phyloP scores from a whole-genome alignment of 306 rosid genomes.

The Acacia melanoxylon region DNA sequence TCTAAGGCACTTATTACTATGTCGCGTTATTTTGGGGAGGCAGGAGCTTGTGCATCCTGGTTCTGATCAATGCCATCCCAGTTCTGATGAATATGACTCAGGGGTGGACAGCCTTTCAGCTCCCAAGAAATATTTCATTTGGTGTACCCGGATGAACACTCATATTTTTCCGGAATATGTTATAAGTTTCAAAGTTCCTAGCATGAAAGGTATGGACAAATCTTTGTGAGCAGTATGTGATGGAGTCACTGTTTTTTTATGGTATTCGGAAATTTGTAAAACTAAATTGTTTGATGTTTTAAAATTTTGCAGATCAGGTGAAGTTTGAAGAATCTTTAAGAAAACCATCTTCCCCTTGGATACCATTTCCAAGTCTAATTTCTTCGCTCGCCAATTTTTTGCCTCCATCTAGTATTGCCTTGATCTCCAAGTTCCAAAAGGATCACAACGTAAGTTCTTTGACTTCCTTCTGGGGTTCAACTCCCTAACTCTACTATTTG shows the following conservation, averaged over 20 bases:
- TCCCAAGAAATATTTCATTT: constrained; percentile 65
- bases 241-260: not conserved
- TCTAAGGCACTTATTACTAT: constrained; percentile 64
- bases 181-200: constrained; percentile 61
- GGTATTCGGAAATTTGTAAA: not conserved
- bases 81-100: constrained; percentile 67
- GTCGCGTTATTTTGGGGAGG: constrained; percentile 85
- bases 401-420: constrained; percentile 43
- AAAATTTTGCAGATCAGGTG: constrained; percentile 38
- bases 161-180: constrained; percentile 74
- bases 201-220: constrained; percentile 41
- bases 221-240: not conserved
- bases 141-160: constrained; percentile 74
- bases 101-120: constrained; percentile 57
- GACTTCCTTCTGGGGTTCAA: constrained; percentile 9
- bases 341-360: constrained; percentile 81
- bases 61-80: constrained; percentile 55
- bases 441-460: constrained; percentile 53
- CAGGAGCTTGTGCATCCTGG: constrained; percentile 57
- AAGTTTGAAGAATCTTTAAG: constrained; percentile 39
- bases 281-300: not conserved
- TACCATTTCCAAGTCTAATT: constrained; percentile 68
- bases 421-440: constrained; percentile 55
- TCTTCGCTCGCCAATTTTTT: constrained; percentile 59
- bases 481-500: not conserved